phyloP scores from a whole-genome alignment of 108 stramenopile species.

The Conticribra guillardii region DNA sequence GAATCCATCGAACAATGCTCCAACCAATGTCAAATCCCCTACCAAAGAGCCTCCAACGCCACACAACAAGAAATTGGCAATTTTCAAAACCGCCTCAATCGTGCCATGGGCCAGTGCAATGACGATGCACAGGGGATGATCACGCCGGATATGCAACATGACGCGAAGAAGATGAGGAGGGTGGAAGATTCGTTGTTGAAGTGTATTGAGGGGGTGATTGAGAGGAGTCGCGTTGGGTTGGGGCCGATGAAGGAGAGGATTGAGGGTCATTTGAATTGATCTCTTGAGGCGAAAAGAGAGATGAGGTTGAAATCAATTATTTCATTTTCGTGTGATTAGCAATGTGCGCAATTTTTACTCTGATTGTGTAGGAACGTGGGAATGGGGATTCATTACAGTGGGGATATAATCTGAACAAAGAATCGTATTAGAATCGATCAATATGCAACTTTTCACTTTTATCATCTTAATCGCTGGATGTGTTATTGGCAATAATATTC shows the following conservation, averaged over 20 bases:
- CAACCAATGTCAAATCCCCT: slow-evolving; percentile 75
- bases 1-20: slow-evolving; percentile 75
- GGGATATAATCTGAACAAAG: too few relatives aligned
- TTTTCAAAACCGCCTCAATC: slow-evolving; percentile 82
- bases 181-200: slow-evolving; percentile 70
- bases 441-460: too few relatives aligned
- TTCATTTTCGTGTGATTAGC: too few relatives aligned
- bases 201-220: slow-evolving; percentile 76
- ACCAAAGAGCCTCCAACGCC: slow-evolving; percentile 65
- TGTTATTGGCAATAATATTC: too few relatives aligned
- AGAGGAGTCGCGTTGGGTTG: slow-evolving; percentile 71
- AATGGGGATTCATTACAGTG: too few relatives aligned
- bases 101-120: slow-evolving; percentile 85
- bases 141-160: slow-evolving; percentile 71
- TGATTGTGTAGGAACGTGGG: too few relatives aligned
- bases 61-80: slow-evolving; percentile 83
- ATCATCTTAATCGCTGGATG: too few relatives aligned
- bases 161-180: slow-evolving; percentile 65
- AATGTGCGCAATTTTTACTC: too few relatives aligned
- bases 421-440: too few relatives aligned
- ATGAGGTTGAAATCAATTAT: too few relatives aligned
- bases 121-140: slow-evolving; percentile 84
- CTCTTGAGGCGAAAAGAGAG: too few relatives aligned
- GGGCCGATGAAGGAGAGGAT: slow-evolving; percentile 82
- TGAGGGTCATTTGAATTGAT: slow-evolving; percentile 41